Percentiles rank a stretch among this genome's conserved stretches.
Conservation (phyloP, 2,329 filamentous ascomycete genomes). For the Aspergillus aculeatinus region DNA sequence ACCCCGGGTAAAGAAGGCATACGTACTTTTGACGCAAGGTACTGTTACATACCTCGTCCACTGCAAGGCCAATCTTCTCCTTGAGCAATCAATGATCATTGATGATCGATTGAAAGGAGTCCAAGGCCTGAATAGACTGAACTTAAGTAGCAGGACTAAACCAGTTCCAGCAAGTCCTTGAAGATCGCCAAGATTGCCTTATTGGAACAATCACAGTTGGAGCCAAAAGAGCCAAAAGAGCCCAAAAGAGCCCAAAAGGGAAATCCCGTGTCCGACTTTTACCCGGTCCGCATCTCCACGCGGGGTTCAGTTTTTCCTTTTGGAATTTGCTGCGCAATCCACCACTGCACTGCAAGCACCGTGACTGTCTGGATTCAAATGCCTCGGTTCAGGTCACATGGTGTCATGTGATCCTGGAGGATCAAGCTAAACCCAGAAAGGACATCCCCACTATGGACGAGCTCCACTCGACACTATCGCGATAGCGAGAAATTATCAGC, state of each 20-base stretch:
- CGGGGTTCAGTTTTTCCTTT: neutral
- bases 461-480: conserved; percentile 5
- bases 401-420: conserved; percentile 8
- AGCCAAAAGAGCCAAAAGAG: neutral
- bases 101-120: neutral
- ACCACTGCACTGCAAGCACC: conserved; percentile 6
- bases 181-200: neutral
- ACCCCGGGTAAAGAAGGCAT: neutral
- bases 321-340: neutral
- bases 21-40: conserved; percentile 9
- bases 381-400: conserved; percentile 7
- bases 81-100: neutral
- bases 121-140: no score
- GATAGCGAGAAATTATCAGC: conserved; percentile 11
- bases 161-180: neutral
- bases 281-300: conserved; percentile 17
- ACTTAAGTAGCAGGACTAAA: neutral
- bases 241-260: neutral
- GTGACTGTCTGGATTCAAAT: conserved; percentile 1
- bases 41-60: neutral
- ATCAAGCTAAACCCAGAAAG: conserved; percentile 1
- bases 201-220: neutral
- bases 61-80: neutral
- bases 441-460: conserved; percentile 7
- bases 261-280: conserved; percentile 16